Evolutionary conservation across 495 filamentous ascomycete species (phyloP).

Genomic region (Trichoderma erinaceum): DNA sequence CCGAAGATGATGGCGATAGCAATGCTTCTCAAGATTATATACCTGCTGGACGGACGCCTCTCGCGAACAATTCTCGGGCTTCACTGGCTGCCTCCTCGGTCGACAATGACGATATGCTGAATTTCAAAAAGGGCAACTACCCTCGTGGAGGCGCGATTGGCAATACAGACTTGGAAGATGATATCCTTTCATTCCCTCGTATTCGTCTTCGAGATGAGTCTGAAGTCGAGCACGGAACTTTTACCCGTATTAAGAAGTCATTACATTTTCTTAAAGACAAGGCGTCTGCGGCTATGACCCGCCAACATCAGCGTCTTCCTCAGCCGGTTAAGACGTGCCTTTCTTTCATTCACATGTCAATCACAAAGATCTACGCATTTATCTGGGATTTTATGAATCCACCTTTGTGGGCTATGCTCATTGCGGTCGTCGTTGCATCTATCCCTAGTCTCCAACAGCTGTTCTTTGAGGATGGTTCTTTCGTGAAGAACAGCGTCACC

Average conservation of each 20-base stretch:
- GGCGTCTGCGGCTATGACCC: constrained; percentile 4
- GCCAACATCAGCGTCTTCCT: constrained; percentile 46
- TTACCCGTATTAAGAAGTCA: constrained; percentile 22
- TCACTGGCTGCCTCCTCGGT: constrained; percentile 42
- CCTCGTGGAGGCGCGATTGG: background rate
- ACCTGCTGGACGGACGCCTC: constrained; percentile 43
- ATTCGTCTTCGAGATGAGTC: constrained; percentile 32
- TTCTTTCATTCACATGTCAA: constrained; percentile 32
- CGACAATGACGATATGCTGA: constrained; percentile 21
- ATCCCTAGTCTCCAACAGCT: constrained; percentile 75
- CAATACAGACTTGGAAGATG: constrained; percentile 22
- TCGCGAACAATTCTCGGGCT: constrained; percentile 32
- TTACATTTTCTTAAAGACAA: background rate
- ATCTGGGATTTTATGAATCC: constrained; percentile 96
- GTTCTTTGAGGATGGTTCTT: constrained; percentile 86
- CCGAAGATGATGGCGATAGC: constrained; percentile 18
- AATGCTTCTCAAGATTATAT: constrained; percentile 39
- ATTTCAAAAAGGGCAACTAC: constrained; percentile 20
- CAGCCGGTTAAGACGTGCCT: constrained; percentile 50
- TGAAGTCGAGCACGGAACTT: constrained; percentile 25
- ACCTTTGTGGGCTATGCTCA: constrained; percentile 93
- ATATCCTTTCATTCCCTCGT: constrained; percentile 41
- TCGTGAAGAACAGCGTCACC: constrained; percentile 88
- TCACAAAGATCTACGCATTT: constrained; percentile 54
- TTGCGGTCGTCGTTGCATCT: constrained; percentile 81